Evolutionary conservation across 768 basidiomycete genomes (phyloP), one percentile per base, ranked within the genome.

Genomic region (Tulasnella sp.): DNA sequence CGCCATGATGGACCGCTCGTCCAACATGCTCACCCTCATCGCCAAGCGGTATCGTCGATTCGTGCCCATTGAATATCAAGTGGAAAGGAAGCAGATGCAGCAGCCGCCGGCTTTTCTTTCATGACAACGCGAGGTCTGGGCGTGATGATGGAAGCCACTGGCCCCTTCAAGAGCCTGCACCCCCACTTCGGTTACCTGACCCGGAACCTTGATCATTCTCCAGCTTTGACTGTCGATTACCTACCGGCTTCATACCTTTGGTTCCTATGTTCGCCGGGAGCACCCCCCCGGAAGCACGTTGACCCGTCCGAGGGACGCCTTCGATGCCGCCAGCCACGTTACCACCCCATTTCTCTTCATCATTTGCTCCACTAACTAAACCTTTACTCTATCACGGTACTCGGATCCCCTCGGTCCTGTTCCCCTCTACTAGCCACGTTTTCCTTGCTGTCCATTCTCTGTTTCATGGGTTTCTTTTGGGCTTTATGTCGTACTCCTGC

Each of bases 51-150:
- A 79, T 34, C 78, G 78, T 31, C 40, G 46, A 39, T 79, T 31
- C 40, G 78, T 79, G 19, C 78, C 78, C n/a, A 79, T 79, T n/a
- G 73, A 72, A 74, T 79, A 79, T 40, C 78, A 79, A 31, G 78
- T 79, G n/a, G 68, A 73, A 16, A 40, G 71, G 42, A 74, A 72
- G 56, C 73, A 18, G 40, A 18, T 62, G 58, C 42, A 71, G 38
- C 62, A 48, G 39, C 72, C 78, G 76, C 38, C 68, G 40, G 44
- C 75, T 76, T 48, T 38, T 76, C 52, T 36, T 68, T 68, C 62
- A 68, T 68, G 34, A 68, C 52, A n/a, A 34, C 10, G 27, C 27
- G 34, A 27, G n/a, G 56, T 27, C 52, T 68, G 34, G 62, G 7
- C 56, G 38, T 44, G 56, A 58, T 39, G 44, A 58, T 39, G 44